These are phyloP conservation scores for Acacia confusa DNA, from an alignment of 306 rosid genomes.

Conservation along the genomic window DNA sequence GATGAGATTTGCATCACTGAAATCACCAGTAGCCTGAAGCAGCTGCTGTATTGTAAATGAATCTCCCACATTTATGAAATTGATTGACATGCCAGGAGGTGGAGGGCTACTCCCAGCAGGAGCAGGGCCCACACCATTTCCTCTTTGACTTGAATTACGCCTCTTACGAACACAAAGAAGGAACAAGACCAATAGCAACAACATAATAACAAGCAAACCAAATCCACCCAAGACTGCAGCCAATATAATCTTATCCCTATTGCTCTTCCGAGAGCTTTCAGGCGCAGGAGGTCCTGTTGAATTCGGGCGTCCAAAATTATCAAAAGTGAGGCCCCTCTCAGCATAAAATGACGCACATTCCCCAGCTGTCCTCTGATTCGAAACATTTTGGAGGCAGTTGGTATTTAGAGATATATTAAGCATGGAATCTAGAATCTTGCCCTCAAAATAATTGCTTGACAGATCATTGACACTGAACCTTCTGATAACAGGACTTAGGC, in stretches of 20 bases:
- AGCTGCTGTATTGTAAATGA: conserved; percentile 70
- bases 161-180: conserved; percentile 48
- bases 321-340: conserved; percentile 63
- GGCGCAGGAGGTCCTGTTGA: conserved; percentile 41
- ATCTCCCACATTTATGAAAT: conserved; percentile 71
- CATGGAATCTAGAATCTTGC: conserved; percentile 51
- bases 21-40: conserved; percentile 73
- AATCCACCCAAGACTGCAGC: conserved; percentile 79
- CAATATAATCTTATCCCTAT: conserved; percentile 58
- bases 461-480: conserved; percentile 63
- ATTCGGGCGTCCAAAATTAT: conserved; percentile 70
- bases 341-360: conserved; percentile 73
- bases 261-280: conserved; percentile 50
- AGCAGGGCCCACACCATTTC: conserved; percentile 64
- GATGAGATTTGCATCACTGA: conserved; percentile 60
- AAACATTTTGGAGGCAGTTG: conserved; percentile 71
- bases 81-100: conserved; percentile 47
- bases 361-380: conserved; percentile 52
- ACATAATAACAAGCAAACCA: conserved; percentile 54
- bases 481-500: conserved; percentile 47
- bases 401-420: conserved; percentile 46
- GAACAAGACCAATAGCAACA: conserved; percentile 39
- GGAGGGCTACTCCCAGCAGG: conserved; percentile 52
- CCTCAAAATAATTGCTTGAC: conserved; percentile 78
- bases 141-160: conserved; percentile 52